phyloP scores from a whole-genome alignment of 169 alveolate species.

The Babesia divergens region DNA sequence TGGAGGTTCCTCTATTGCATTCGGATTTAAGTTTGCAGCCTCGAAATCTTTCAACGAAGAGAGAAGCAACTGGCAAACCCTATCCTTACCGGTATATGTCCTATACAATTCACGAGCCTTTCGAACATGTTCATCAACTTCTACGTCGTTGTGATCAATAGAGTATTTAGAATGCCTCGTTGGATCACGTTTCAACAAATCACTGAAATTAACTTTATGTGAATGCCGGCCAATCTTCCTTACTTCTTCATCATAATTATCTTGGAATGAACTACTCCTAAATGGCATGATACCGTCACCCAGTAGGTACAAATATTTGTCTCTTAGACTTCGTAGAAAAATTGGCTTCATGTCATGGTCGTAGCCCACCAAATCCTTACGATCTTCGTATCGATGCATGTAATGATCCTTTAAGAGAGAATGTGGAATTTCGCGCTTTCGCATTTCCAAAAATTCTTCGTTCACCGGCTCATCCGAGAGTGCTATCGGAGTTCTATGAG shows the following conservation, averaged over 20 bases:
- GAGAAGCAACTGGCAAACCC: conserved; percentile 25
- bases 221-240: not conserved
- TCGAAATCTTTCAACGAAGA: conserved; percentile 31
- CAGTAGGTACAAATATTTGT: conserved; percentile 1
- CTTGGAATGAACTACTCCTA: not conserved
- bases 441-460: conserved; percentile 29
- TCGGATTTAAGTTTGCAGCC: not conserved
- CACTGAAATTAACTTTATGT: not conserved
- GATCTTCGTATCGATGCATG: not conserved
- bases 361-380: not conserved
- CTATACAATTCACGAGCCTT: not conserved
- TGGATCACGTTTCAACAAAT: not conserved
- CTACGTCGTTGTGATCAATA: not conserved
- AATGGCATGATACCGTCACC: conserved; percentile 23
- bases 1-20: not conserved
- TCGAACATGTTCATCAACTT: not conserved
- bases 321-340: not conserved
- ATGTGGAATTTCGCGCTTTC: conserved; percentile 20
- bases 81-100: conserved; percentile 20
- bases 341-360: not conserved
- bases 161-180: no score
- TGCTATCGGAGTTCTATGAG: conserved; percentile 9
- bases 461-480: conserved; percentile 3
- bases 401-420: conserved; percentile 15
- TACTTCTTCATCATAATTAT: not conserved